Evolutionary conservation across 2,329 filamentous ascomycete species (phyloP), one percentile per base, ranked within the genome.

Genomic region (Coccinonectria pachysandricola): DNA sequence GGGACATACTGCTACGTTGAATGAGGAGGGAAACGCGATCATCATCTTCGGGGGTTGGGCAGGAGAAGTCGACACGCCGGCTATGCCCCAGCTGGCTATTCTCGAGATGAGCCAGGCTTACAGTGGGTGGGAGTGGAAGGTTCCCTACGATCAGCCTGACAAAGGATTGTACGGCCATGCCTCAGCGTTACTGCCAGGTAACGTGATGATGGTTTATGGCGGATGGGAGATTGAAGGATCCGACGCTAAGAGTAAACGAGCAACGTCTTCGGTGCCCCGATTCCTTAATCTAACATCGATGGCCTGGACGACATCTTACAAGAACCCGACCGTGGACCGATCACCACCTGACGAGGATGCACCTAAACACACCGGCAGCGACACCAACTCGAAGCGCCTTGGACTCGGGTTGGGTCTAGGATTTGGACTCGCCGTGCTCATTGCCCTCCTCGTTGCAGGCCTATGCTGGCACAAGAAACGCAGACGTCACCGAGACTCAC

Each of bases 1-100:
- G 4, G 91, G 91, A 0, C 91, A 98, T 48, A 87, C 83, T 0
- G 77, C 88, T 1, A 71, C 94, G 1, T 58, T 95, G 4, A 83
- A 75, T 15, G 70, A 79, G 27, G 85, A 93, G 46, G 87, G 87
- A 0, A 71, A 62, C 14, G 74, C 70, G n/a, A 62, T 96, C 7
- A 60, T 94, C 20, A 60, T 98, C 1, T 65, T 86, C 33, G 91
- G 91, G 12, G 91, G 91, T 2, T 98, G 91, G 91, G 85, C 95
- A 4, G 88, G 87, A 4, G 76, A 92, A 45, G 65, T 80, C 0
- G 67, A 61, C 7, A 79, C 75, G 16, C 71, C 87, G 2, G 91
- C 91, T 0, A 64, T 76, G 15, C 91, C 91, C 1, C 85, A 94
- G 48, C 62, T 96, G 14, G 81, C 74, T 0, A 57, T 95, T 3